phyloP scores from a whole-genome alignment of 305 asterid genomes.

The Plantago lanceolata region DNA sequence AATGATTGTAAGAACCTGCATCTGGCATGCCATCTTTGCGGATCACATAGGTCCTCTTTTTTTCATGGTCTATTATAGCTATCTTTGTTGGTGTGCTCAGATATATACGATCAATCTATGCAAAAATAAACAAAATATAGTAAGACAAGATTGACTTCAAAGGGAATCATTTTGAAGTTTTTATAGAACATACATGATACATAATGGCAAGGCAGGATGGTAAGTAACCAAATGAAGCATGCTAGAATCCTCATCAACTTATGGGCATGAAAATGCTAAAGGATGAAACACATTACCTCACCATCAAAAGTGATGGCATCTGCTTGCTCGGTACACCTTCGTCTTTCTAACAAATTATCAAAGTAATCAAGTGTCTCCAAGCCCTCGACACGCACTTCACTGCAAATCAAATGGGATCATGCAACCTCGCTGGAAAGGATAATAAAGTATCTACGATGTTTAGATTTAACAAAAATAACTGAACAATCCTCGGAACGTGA shows the following conservation, averaged over 20 bases:
- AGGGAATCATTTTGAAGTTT: constrained; percentile 8
- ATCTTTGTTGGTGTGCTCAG: constrained; percentile 78
- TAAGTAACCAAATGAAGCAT: not conserved
- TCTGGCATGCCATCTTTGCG: constrained; percentile 87
- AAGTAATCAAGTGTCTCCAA: constrained; percentile 78
- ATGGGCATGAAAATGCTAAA: constrained; percentile 8
- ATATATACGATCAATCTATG: constrained; percentile 72
- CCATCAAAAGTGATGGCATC: constrained; percentile 84
- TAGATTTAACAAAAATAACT: constrained; percentile 15
- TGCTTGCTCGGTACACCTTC: constrained; percentile 85
- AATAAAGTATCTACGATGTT: constrained; percentile 26
- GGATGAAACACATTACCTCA: constrained; percentile 30
- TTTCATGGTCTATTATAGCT: constrained; percentile 90
- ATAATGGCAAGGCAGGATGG: constrained; percentile 14
- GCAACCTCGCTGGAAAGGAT: constrained; percentile 39
- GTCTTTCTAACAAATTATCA: constrained; percentile 36
- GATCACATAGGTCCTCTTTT: constrained; percentile 75
- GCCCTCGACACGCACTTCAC: constrained; percentile 71
- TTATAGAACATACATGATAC: too few relatives aligned
- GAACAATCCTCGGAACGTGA: constrained; percentile 1
- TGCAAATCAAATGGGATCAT: constrained; percentile 52
- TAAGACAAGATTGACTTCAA: not conserved
- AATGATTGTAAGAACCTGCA: constrained; percentile 48
- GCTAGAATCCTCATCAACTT: not conserved
- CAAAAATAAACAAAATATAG: constrained; percentile 17